Conservation (phyloP, 2,329 filamentous ascomycete species). For the Botrytis byssoidea region DNA sequence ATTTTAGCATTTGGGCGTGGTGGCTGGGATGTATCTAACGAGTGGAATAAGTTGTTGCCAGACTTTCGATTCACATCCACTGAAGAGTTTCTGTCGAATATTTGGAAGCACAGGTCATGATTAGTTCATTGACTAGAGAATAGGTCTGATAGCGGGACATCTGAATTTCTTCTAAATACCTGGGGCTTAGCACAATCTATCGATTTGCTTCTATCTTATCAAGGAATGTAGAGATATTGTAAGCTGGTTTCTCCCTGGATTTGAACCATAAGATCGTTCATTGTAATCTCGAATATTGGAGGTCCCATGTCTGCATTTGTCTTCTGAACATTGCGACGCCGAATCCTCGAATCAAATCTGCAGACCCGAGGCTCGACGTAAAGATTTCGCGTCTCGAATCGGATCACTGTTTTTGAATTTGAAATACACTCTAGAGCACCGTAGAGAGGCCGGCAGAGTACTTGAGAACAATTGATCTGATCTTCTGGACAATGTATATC, state of each 20-base stretch:
- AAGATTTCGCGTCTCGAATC: not conserved
- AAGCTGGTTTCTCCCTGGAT: not conserved
- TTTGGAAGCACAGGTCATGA: slow-evolving; percentile 27
- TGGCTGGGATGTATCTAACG: slow-evolving; percentile 45
- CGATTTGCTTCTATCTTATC: not conserved
- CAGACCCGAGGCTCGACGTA: not conserved
- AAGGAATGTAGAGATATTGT: not conserved
- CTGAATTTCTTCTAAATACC: not conserved
- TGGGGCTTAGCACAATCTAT: not conserved
- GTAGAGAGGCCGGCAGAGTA: not conserved
- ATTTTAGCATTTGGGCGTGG: slow-evolving; percentile 45
- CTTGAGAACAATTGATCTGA: not conserved
- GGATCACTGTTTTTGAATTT: not conserved
- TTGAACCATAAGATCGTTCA: not conserved
- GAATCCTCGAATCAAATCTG: too few relatives aligned
- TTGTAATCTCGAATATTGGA: too few relatives aligned
- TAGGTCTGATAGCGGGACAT: not conserved
- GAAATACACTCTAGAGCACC: too few relatives aligned
- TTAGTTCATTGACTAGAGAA: not conserved
- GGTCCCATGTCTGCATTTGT: too few relatives aligned
- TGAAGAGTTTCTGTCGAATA: slow-evolving; percentile 44
- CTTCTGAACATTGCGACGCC: too few relatives aligned
- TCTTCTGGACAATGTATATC: not conserved
- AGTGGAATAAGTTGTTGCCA: slow-evolving; percentile 47
- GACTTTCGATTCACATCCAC: slow-evolving; percentile 44